Evolutionary conservation across 2,329 filamentous ascomycete genomes (phyloP).

Genomic region (Aspergillus pseudoglaucus): DNA sequence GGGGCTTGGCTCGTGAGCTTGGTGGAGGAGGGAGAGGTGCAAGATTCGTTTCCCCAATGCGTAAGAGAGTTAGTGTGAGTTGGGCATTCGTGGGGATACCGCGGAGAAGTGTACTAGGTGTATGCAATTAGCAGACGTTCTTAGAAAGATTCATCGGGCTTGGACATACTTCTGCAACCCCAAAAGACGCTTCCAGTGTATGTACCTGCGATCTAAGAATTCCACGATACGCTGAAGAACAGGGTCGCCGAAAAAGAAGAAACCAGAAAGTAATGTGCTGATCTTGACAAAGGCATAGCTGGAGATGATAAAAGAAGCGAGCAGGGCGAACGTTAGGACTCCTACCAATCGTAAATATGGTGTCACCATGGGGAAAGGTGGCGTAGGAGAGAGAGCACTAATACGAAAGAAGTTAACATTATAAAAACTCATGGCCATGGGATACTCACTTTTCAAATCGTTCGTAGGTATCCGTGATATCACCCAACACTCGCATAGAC

Average conservation of each 20-base stretch:
- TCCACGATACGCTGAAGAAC: slow-evolving; percentile 55
- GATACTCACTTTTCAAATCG: slow-evolving; percentile 53
- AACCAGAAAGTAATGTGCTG: slow-evolving; percentile 60
- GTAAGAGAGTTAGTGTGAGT: slow-evolving; percentile 70
- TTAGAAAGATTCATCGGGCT: no score
- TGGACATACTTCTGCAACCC: slow-evolving; percentile 56
- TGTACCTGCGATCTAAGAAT: slow-evolving; percentile 47
- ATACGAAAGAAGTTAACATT: slow-evolving; percentile 4
- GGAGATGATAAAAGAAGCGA: slow-evolving; percentile 49
- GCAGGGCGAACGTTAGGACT: slow-evolving; percentile 47
- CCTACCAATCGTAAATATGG: slow-evolving; percentile 52
- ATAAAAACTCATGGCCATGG: no score
- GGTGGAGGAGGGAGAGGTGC: slow-evolving; percentile 65
- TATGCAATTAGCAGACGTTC: slow-evolving; percentile 10
- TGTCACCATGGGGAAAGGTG: slow-evolving; percentile 52
- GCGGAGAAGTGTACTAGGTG: slow-evolving; percentile 62
- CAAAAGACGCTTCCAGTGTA: slow-evolving; percentile 68
- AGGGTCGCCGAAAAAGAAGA: slow-evolving; percentile 75
- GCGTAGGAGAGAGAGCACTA: slow-evolving; percentile 56
- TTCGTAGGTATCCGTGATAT: slow-evolving; percentile 51
- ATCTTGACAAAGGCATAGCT: slow-evolving; percentile 60
- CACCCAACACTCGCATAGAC: not conserved
- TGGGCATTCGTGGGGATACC: slow-evolving; percentile 83
- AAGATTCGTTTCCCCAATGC: slow-evolving; percentile 74
- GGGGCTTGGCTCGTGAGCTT: not conserved